Percentiles rank a stretch among this genome's conserved stretches.
phyloP scores from a whole-genome alignment of 257 asterid species.

The Catharanthus roseus region DNA sequence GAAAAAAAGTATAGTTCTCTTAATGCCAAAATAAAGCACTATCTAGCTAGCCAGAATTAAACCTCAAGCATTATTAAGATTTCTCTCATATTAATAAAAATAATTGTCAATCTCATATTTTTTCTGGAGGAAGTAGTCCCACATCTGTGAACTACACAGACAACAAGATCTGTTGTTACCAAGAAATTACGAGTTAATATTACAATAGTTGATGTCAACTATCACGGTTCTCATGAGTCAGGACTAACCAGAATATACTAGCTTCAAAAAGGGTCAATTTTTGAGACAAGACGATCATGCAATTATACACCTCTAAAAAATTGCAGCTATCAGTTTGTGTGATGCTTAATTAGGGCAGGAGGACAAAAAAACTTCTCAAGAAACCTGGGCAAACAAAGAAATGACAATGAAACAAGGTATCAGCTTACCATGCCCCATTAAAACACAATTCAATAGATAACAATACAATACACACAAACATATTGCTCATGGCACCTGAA shows the following conservation, averaged over 20 bases:
- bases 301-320: neutral
- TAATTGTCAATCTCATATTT: conserved; percentile 5
- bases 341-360: conserved; percentile 20
- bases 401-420: conserved; percentile 6
- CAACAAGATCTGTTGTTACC: neutral
- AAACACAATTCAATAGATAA: neutral
- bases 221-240: conserved; percentile 8
- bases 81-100: neutral
- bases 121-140: neutral
- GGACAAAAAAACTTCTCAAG: conserved; percentile 20
- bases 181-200: neutral
- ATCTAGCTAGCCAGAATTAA: neutral
- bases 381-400: conserved; percentile 22
- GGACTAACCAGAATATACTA: conserved; percentile 7
- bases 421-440: conserved; percentile 17
- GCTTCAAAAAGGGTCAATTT: neutral
- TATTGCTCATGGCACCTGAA: conserved; percentile 43
- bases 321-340: conserved; percentile 14
- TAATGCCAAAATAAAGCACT: neutral
- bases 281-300: conserved; percentile 10
- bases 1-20: neutral
- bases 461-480: neutral
- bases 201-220: neutral
- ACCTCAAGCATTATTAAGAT: neutral
- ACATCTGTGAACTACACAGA: neutral